These are phyloP conservation scores for Paracoccidioides brasiliensis DNA, from an alignment of 2,329 filamentous ascomycete genomes.

Conservation along the genomic window DNA sequence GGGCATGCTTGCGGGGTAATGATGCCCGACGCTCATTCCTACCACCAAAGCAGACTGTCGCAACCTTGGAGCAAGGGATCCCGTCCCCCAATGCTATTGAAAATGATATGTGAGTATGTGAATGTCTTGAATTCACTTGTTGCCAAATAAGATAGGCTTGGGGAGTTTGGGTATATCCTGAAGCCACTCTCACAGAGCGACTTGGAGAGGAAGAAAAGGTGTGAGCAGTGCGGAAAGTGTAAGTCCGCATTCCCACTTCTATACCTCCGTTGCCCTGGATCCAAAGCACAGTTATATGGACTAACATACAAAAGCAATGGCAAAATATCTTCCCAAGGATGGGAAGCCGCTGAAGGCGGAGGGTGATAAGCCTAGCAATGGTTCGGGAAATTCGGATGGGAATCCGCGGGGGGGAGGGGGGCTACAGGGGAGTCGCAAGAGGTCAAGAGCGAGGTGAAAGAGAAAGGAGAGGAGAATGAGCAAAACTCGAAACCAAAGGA, in stretches of 20 bases:
- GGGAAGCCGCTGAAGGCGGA: not conserved
- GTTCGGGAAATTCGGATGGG: not conserved
- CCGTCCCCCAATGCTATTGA: not conserved
- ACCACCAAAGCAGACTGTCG: not conserved
- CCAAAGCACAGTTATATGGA: not conserved
- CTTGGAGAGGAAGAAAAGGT: slow-evolving; percentile 11
- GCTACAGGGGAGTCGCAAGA: not conserved
- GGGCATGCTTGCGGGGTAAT: not conserved
- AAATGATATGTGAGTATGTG: slow-evolving; percentile 2
- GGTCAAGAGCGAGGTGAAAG: not conserved
- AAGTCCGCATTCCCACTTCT: not conserved
- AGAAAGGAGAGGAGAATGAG: not conserved
- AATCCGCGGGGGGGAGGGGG: no score
- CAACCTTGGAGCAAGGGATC: not conserved
- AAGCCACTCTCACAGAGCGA: slow-evolving; percentile 7
- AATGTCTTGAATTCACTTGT: slow-evolving; percentile 9
- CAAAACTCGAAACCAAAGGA: not conserved
- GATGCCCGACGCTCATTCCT: not conserved
- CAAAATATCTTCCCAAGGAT: not conserved
- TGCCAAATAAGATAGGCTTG: slow-evolving; percentile 5
- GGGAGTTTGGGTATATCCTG: slow-evolving; percentile 8
- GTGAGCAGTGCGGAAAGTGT: slow-evolving; percentile 5
- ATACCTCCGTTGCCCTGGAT: not conserved
- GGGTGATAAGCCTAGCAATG: not conserved
- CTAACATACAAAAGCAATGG: not conserved